These are phyloP conservation scores for Clonostachys sp. DNA, from an alignment of 2,329 filamentous ascomycete species.

Conservation along the genomic window DNA sequence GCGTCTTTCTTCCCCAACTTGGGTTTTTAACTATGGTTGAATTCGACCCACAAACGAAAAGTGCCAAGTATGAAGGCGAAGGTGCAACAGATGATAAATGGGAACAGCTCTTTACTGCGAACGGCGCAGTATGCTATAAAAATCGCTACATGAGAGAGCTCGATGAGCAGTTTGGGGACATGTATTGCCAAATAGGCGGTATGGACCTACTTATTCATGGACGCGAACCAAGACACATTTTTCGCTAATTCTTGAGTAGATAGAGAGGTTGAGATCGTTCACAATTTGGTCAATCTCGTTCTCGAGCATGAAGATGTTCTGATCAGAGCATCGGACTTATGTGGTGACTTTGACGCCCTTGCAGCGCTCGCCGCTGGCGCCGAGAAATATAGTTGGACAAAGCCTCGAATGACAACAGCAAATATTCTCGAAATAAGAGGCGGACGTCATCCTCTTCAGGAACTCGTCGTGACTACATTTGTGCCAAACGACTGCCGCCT, in stretches of 20 bases:
- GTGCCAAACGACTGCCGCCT: constrained; percentile 79
- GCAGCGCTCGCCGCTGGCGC: constrained; percentile 78
- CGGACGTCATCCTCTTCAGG: constrained; percentile 86
- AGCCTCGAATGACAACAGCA: constrained; percentile 63
- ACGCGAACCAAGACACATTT: background rate
- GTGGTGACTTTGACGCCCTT: constrained; percentile 83
- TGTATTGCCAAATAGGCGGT: constrained; percentile 82
- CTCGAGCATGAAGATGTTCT: constrained; percentile 66
- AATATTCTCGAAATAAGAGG: constrained; percentile 70
- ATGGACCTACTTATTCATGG: constrained; percentile 13
- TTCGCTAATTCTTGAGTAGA: constrained; percentile 43
- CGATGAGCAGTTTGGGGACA: constrained; percentile 77
- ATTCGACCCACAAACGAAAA: constrained; percentile 37
- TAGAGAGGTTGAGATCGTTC: constrained; percentile 83
- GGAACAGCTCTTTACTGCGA: constrained; percentile 73
- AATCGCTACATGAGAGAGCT: constrained; percentile 76
- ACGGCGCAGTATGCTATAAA: constrained; percentile 78
- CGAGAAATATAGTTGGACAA: constrained; percentile 63
- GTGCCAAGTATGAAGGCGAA: constrained; percentile 60
- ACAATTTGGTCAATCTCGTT: constrained; percentile 67
- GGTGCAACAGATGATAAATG: constrained; percentile 55
- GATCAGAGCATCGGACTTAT: constrained; percentile 66
- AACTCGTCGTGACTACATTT: constrained; percentile 74
- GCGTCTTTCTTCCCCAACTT: constrained; percentile 86
- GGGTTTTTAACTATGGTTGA: constrained; percentile 83